Base-by-base conservation (phyloP, 805 yeast genomes). In the Suhomyces tanzawaensis region DNA sequence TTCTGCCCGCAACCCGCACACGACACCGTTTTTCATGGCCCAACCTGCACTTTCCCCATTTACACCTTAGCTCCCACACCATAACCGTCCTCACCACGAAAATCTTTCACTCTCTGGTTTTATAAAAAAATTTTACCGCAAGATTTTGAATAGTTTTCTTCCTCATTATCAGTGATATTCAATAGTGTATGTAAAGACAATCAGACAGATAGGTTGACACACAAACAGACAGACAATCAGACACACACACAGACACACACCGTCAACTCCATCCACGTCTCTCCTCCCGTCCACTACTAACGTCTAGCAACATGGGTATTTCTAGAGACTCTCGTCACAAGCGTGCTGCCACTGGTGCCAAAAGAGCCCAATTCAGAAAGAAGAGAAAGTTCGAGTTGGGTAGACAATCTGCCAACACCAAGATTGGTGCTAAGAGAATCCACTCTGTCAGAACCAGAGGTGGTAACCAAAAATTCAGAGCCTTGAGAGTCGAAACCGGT, bases 301-400 rank as follows among this genome's bases (percentile, higher is more conserved):
- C 57, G 26, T 31, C 17, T 35, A 46, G 49, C 68, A 85, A 73
- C 74, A 91, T 91, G 99, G 98, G 99, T 90, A 91, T 91, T 85
- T 89, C 98, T 77, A 91, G 99, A 82, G 98, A 93, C 82, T 91
- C 99, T 76, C 96, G 97, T 80, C 99, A 93, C 90, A 91, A 91
- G 87, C 95, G 99, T 78, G 77, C 97, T 66, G 95, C 95, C 76
- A 90, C 99, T 70, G 99, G 99, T 85, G 99, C 99, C 73, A 90
- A 89, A 79, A 89, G 97, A 78, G 98, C 98, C 76, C 95, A 89
- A 77, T 87, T 83, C 95, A 91, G 98, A 88, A 91, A 91, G 91
- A 91, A 91, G 96, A 82, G 99, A 83, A 93, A 91, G 95, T 91
- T 93, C 71, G 99, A 91, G 80, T 83, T 86, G 74, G 99, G 99